Percentiles rank a stretch among this genome's conserved stretches.
These are phyloP conservation scores for Heliocybe sulcata DNA, from an alignment of 1,284 basidiomycete genomes.

Conservation along the genomic window DNA sequence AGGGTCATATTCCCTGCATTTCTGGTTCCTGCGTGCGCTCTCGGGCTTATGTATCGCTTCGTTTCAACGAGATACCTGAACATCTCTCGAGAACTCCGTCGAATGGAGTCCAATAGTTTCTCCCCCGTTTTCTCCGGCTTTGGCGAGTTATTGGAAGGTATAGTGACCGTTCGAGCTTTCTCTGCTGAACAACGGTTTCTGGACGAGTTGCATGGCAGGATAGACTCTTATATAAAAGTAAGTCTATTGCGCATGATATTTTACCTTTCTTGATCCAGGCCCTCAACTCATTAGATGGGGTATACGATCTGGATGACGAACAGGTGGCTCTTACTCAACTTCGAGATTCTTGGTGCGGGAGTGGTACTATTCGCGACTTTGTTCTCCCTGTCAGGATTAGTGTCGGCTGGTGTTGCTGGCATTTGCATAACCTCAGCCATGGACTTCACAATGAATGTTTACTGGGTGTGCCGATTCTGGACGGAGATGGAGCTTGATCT, in stretches of 20 bases:
- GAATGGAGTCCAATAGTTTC: constrained; percentile 70
- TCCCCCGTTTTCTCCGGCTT: constrained; percentile 77
- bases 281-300: constrained; percentile 46
- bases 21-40: constrained; percentile 61
- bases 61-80: constrained; percentile 71
- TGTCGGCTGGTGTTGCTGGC: constrained; percentile 73
- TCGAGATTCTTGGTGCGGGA: constrained; percentile 64
- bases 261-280: not conserved
- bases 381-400: constrained; percentile 65
- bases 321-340: constrained; percentile 70
- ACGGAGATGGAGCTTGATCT: constrained; percentile 57
- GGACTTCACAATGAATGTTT: constrained; percentile 50
- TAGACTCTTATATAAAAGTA: constrained; percentile 61
- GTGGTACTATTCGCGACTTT: constrained; percentile 65
- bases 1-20: constrained; percentile 68
- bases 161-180: constrained; percentile 86
- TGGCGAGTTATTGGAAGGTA: constrained; percentile 72
- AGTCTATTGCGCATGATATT: not conserved
- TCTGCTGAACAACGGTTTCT: constrained; percentile 77
- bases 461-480: constrained; percentile 65
- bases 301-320: constrained; percentile 79
- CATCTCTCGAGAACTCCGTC: constrained; percentile 68
- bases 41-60: constrained; percentile 54
- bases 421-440: constrained; percentile 81
- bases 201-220: constrained; percentile 57